Percentiles rank a stretch among this genome's conserved stretches.
These are phyloP conservation scores for Dovyalis caffra DNA, from an alignment of 345 rosid species.

Conservation along the genomic window DNA sequence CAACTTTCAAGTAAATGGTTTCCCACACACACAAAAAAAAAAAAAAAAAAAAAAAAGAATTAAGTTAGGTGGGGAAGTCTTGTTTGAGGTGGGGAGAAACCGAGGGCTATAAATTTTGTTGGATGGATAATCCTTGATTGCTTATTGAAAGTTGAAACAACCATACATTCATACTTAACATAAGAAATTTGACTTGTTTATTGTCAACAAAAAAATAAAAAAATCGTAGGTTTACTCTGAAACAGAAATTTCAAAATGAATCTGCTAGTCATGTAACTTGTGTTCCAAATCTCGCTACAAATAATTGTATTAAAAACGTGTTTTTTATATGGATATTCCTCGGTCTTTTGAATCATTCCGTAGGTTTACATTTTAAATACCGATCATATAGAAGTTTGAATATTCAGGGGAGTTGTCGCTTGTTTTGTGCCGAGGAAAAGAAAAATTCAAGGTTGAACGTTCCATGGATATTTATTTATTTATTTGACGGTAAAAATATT, in stretches of 20 bases:
- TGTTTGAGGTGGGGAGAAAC: not conserved
- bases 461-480: not conserved
- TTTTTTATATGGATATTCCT: not conserved
- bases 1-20: no score
- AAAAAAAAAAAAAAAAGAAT: no score
- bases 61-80: not conserved
- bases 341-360: not conserved
- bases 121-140: not conserved
- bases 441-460: not conserved
- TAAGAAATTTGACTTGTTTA: not conserved
- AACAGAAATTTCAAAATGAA: not conserved
- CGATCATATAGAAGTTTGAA: no score
- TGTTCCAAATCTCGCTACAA: not conserved
- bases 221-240: not conserved
- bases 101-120: not conserved
- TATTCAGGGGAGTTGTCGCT: not conserved
- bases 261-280: not conserved
- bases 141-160: not conserved
- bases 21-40: no score
- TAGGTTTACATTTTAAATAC: not conserved
- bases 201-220: no score
- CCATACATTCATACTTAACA: not conserved
- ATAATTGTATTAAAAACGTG: no score
- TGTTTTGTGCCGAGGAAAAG: not conserved
- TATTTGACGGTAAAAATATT: no score